Evolutionary conservation across 2,329 filamentous ascomycete species (phyloP).

Genomic region (Paracamarosporium sp.): DNA sequence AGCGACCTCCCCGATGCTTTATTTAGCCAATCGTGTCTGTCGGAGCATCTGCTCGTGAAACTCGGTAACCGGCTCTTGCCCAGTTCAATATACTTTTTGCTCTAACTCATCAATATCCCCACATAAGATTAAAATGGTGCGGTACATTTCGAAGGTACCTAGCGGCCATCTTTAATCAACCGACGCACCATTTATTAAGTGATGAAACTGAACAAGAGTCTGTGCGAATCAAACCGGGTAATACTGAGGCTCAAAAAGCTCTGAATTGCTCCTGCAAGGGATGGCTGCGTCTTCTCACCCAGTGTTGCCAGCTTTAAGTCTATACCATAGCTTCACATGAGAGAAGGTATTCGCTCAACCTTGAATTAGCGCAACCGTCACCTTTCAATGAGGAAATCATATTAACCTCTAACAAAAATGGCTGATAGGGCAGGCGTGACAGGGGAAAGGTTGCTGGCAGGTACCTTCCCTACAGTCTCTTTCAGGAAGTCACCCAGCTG

Average conservation of each 20-base stretch:
- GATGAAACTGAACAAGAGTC: conserved; percentile 12
- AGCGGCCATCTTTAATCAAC: conserved; percentile 4
- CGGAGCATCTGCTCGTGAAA: conserved; percentile 12
- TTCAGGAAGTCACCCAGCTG: neutral
- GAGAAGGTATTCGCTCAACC: neutral
- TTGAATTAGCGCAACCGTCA: neutral
- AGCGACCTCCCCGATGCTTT: neutral
- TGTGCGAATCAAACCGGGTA: conserved; percentile 6
- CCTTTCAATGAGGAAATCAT: conserved; percentile 4
- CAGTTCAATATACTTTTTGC: conserved; percentile 20
- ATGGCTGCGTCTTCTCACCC: neutral
- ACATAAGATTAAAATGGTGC: conserved; percentile 11
- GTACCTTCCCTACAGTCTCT: conserved; percentile 4
- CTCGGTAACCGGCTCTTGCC: conserved; percentile 9
- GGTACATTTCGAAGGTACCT: conserved; percentile 4
- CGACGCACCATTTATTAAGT: conserved; percentile 12
- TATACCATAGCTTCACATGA: neutral
- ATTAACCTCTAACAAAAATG: conserved; percentile 10
- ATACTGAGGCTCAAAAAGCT: conserved; percentile 15
- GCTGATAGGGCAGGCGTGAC: conserved; percentile 13
- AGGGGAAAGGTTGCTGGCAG: conserved; percentile 22
- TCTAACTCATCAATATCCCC: conserved; percentile 19
- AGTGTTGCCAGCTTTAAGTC: neutral
- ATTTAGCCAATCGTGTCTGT: conserved; percentile 16
- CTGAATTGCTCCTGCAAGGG: conserved; percentile 6